Base-by-base conservation (phyloP, 805 yeast genomes). In the Torulaspora microellipsoides region DNA sequence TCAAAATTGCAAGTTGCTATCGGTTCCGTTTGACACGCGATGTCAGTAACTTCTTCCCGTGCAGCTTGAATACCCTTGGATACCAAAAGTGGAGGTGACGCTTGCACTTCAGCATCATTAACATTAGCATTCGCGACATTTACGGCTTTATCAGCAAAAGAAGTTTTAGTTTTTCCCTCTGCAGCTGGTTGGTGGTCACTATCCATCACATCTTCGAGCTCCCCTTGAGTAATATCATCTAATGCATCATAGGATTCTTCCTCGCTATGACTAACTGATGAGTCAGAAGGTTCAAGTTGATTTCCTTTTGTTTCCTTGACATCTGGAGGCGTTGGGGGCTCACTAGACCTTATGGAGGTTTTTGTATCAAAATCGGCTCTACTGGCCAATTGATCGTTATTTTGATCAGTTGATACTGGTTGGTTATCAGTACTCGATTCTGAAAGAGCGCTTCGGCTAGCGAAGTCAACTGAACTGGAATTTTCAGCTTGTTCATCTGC, bases 241-340 rank as follows among this genome's bases (percentile, higher is more conserved):
- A 56, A 30, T 3, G 52, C 53, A 34, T 55, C 61, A 32, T 48
- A 55, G 3, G 60, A 53, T 31, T 57, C 53, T 25, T 50, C 53
- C 23, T 40, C 17, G 23, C 40, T 45, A 15, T 31, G 17, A n/a
- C 34, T 17, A 15, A 8, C 28, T 20, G 8, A 20, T 3, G 35
- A n/a, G 11, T 23, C 44, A 17, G 36, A 7, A 20, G 25, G 25
- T 2, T 20, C 25, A 2, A 8, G 7, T 6, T 20, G 8, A 20
- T 3, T 20, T 20, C 25, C 25, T 20, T 20, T 20, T 20, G 25
- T 20, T 20, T 20, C 7, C 25, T 4, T 20, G 6, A 20, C 25
- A 20, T 20, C 25, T 20, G 25, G 8, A 20, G 7, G 25, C 25
- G 7, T 20, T 20, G 25, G 8, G 4, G 25, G 25, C 8, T 20